Percentiles rank a stretch among this genome's conserved stretches.
These are phyloP conservation scores for Podospora conica DNA, from an alignment of 495 filamentous ascomycete genomes.

Conservation along the genomic window DNA sequence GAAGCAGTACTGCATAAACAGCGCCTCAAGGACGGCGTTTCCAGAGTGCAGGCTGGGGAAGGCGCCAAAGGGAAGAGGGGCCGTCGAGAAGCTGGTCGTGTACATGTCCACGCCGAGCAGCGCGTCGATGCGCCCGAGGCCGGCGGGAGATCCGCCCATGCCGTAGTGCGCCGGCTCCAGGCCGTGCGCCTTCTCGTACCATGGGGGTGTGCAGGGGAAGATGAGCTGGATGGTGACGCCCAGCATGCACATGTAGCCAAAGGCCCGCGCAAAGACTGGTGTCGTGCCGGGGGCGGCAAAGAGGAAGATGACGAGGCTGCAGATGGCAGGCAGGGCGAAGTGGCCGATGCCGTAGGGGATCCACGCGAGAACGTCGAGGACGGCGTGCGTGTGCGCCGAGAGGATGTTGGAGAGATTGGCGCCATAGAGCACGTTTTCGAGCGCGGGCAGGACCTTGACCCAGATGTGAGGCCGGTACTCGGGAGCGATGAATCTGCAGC, in stretches of 20 bases:
- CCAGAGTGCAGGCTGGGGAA: conserved; percentile 89
- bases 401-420: conserved; percentile 94
- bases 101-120: conserved; percentile 86
- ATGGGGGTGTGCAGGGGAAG: conserved; percentile 90
- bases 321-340: conserved; percentile 74
- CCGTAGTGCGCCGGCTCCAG: conserved; percentile 82
- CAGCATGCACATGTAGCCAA: conserved; percentile 85
- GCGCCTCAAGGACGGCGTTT: conserved; percentile 75
- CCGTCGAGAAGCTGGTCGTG: conserved; percentile 80
- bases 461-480: conserved; percentile 86
- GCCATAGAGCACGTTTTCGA: conserved; percentile 95
- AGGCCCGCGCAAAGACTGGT: conserved; percentile 76
- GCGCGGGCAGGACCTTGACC: conserved; percentile 88
- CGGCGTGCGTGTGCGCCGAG: conserved; percentile 72
- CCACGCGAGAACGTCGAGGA: conserved; percentile 86
- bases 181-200: conserved; percentile 90
- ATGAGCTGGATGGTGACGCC: conserved; percentile 80
- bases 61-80: conserved; percentile 87
- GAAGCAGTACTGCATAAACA: conserved; percentile 92
- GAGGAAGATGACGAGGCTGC: conserved; percentile 70
- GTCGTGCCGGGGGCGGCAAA: conserved; percentile 80
- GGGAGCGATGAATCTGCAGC: conserved; percentile 65
- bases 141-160: conserved; percentile 80
- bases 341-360: conserved; percentile 87
- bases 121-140: conserved; percentile 80